Evolutionary conservation across 345 rosid genomes (phyloP).

Genomic region (Jatropha curcas): DNA sequence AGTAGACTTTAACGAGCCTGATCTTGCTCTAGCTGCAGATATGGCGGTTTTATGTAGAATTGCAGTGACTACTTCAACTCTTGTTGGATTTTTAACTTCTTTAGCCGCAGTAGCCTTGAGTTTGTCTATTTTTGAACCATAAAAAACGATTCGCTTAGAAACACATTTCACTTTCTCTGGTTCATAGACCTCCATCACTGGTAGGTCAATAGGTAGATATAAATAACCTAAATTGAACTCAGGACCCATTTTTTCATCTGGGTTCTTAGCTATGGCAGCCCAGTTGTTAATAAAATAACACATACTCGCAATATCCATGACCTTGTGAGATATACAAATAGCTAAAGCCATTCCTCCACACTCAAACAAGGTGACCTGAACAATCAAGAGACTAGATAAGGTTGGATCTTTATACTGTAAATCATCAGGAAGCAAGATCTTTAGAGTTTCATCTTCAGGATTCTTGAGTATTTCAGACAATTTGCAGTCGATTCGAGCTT

Average conservation of each 20-base stretch:
- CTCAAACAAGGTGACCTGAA: background rate
- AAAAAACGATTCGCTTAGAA: background rate
- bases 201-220: background rate
- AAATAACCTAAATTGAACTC: background rate
- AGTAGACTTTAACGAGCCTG: background rate
- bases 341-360: slow-evolving; percentile 7
- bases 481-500: background rate
- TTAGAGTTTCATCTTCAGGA: background rate
- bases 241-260: background rate
- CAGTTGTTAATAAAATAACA: slow-evolving; percentile 1
- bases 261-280: slow-evolving; percentile 2
- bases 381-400: slow-evolving; percentile 2
- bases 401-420: slow-evolving; percentile 7
- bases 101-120: background rate
- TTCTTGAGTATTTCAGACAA: slow-evolving; percentile 5
- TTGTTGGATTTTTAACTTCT: background rate
- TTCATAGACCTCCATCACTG: background rate
- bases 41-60: background rate
- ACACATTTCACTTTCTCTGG: slow-evolving; percentile 2
- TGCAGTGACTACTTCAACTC: slow-evolving; percentile 11
- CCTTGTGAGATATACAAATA: slow-evolving; percentile 4
- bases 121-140: background rate
- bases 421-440: background rate
- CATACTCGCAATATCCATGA: background rate
- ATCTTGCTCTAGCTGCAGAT: background rate